Base-by-base conservation (phyloP, 1,284 basidiomycete species). In the Lentinula novae-zelandiae region DNA sequence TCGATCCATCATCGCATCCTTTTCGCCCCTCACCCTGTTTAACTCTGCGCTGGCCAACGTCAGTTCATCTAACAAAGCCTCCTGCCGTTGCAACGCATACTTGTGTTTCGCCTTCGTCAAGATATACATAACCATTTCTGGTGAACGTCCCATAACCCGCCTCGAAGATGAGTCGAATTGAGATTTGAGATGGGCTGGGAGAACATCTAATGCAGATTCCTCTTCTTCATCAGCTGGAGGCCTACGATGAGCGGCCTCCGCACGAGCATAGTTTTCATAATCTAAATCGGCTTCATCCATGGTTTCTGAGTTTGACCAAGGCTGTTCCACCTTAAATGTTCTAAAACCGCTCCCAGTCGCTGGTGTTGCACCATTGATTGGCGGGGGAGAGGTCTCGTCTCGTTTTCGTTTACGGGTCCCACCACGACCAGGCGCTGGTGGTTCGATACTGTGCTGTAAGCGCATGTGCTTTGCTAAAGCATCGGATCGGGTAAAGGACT, bases 391-490 rank as follows among this genome's bases (percentile, higher is more conserved):
- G 15, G 36, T 31, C 55, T 57, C 65, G 66, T 56, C 57, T 39
- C 86, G 83, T 69, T 89, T 90, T 59, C 89, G 84, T 67, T 85
- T 86, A 42, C 83, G 79, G 49, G 83, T 81, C 10, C 86, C 84
- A 49, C 88, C 89, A 27, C 89, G 81, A 4, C 86, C 86, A 1
- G 89, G 87, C 6, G 85, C 79, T 1, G 89, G 87, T 0, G 89
- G 87, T 0, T 79, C 80, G 67, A 91, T 87, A 68, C 87, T 86
- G 74, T 96, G 93, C 69, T 94, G 92, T 13, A 92, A 83, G 17
- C 93, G 85, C 86, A 95, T 91, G 71, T 96, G 93, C 70, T 96
- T 96, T 15, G 90, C 89, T 13, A 95, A 84, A 22, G 93, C 93
- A 73, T 96, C 94, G 0, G 93, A 93, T 38, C 93, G 89, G 4